Base-by-base conservation (phyloP, 139 green algal genomes). In the Coelastrella sp. region DNA sequence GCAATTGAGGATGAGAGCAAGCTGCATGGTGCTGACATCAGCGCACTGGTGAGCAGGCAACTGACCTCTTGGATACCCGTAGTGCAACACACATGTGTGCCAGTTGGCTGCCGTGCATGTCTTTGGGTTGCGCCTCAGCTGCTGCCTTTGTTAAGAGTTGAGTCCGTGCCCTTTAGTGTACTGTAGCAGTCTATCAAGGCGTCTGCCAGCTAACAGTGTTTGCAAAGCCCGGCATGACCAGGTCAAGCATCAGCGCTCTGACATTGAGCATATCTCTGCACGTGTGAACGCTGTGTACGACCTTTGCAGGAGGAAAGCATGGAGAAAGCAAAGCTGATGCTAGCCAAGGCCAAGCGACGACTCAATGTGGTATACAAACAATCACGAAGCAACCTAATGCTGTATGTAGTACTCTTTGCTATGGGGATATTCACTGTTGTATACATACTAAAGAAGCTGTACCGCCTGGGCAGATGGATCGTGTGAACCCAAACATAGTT, bases 1-100 rank as follows among this genome's bases (percentile, higher is more conserved):
- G n/a, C n/a, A n/a, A n/a, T n/a, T n/a, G n/a, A n/a, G n/a, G 88
- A 91, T 7, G 88, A 91, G 65, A 20, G 77, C 22, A 91, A 88
- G 80, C 80, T 88, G 22, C 80, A 87, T 16, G 88, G 88, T 4
- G 60, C 57, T 4, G 88, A 74, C 16, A 88, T 91, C 16, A 80
- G 73, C 7, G 8, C 22, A 6, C 32, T 91, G 88, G 87, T 91
- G 66, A 86, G 87, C 32, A 47, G 32, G 32, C 32, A 47, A 47
- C 32, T 47, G 32, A 47, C 32, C 32, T 47, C 32, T 47, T 47
- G 32, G 32, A 47, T 47, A 47, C 32, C 32, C 32, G 0, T 47
- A 47, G 32, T 47, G 32, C 32, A 47, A 47, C 32, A 47, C 32
- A 47, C 32, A 47, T 47, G 32, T 47, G 32, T 47, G 32, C 32